These are phyloP conservation scores for Amyloporia xantha DNA, from an alignment of 768 basidiomycete genomes.

Conservation along the genomic window DNA sequence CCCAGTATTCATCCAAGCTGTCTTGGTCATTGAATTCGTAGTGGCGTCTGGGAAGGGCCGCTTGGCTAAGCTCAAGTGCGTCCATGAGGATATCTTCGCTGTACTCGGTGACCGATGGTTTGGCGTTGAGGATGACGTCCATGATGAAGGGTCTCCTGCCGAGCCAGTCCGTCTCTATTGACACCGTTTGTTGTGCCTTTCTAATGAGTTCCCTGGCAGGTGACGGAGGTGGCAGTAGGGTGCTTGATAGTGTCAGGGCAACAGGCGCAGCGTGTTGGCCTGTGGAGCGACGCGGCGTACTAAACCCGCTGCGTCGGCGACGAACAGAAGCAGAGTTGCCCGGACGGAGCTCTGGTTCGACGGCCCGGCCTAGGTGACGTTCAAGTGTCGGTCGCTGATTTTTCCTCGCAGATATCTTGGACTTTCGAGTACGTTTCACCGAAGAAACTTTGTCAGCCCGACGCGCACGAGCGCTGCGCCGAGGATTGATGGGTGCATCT, in stretches of 20 bases:
- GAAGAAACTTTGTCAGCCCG: not conserved
- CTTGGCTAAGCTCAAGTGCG: conserved; percentile 21
- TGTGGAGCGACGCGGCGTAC: not conserved
- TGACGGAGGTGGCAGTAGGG: conserved; percentile 11
- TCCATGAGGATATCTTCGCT: conserved; percentile 26
- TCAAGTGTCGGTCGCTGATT: not conserved
- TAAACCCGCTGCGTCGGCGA: not conserved
- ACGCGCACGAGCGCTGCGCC: not conserved
- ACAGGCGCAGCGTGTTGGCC: not conserved
- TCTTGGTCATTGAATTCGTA: conserved; percentile 24
- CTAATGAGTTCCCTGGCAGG: conserved; percentile 13
- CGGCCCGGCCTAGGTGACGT: not conserved
- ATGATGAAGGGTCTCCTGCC: conserved; percentile 34
- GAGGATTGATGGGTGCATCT: not conserved
- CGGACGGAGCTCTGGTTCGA: conserved; percentile 1
- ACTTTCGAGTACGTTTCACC: not conserved
- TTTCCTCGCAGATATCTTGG: not conserved
- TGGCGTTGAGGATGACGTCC: conserved; percentile 42
- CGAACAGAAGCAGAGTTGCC: not conserved
- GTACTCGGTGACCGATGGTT: conserved; percentile 23
- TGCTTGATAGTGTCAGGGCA: not conserved
- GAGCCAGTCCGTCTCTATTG: conserved; percentile 23
- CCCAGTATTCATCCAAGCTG: conserved; percentile 33
- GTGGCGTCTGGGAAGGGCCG: conserved; percentile 10
- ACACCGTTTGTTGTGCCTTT: conserved; percentile 18